These are phyloP conservation scores for Knoxdaviesia capensis DNA, from an alignment of 2,329 filamentous ascomycete genomes.

Conservation along the genomic window DNA sequence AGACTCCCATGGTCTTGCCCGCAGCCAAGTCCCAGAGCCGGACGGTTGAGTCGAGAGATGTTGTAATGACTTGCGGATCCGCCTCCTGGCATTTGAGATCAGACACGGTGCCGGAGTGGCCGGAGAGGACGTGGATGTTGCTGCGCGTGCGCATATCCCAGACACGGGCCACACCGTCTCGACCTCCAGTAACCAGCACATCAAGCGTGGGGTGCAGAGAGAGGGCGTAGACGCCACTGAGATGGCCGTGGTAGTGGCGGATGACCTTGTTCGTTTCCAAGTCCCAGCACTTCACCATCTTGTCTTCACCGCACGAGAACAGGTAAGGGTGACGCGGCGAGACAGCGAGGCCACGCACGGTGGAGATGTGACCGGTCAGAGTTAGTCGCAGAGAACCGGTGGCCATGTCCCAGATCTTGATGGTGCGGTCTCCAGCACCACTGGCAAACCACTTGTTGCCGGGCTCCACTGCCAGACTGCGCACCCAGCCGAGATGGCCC, in stretches of 20 bases:
- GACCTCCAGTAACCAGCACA: constrained; percentile 81
- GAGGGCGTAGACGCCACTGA: constrained; percentile 88
- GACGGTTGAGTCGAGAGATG: constrained; percentile 81
- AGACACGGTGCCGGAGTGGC: constrained; percentile 79
- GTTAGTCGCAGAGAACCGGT: constrained; percentile 70
- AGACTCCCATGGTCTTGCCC: constrained; percentile 84
- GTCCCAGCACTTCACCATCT: constrained; percentile 99
- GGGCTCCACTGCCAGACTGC: constrained; percentile 75
- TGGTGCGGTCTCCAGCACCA: constrained; percentile 84
- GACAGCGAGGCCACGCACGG: constrained; percentile 77
- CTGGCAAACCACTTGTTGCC: constrained; percentile 96
- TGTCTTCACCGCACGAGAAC: constrained; percentile 95
- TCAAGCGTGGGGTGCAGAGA: constrained; percentile 88
- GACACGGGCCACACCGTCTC: constrained; percentile 83
- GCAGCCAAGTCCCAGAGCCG: constrained; percentile 90
- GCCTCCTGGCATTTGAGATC: constrained; percentile 87
- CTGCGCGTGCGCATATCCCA: constrained; percentile 97
- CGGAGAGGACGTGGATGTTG: constrained; percentile 83
- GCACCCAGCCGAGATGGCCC: constrained; percentile 89
- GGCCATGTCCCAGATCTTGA: constrained; percentile 97
- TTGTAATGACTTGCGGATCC: constrained; percentile 85
- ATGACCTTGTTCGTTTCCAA: constrained; percentile 99
- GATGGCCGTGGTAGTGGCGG: constrained; percentile 88
- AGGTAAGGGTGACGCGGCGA: constrained; percentile 89
- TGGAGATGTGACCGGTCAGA: constrained; percentile 84